A percentile compares a stretch with the other conserved stretches of the same genome.
These are phyloP conservation scores for Trichomonascus vanleenenianus DNA, from an alignment of 805 yeast genomes.

Conservation along the genomic window DNA sequence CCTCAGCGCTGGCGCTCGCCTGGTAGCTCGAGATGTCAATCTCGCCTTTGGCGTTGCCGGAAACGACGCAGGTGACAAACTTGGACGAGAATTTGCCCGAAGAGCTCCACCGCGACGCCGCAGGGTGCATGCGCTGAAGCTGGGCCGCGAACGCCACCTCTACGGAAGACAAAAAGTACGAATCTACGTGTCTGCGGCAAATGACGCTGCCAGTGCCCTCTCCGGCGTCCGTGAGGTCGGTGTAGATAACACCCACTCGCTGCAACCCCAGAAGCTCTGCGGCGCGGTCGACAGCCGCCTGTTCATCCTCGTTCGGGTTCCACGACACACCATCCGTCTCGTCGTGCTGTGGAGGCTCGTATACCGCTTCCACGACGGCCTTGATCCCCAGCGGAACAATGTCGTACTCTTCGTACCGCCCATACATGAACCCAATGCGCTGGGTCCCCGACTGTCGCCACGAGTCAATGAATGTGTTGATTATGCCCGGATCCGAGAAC, in stretches of 20 bases:
- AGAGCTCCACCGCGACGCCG: slow-evolving; percentile 53
- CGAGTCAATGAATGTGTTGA: slow-evolving; percentile 77
- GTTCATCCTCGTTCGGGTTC: slow-evolving; percentile 47
- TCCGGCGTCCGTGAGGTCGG: slow-evolving; percentile 86
- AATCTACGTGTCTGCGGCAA: slow-evolving; percentile 86
- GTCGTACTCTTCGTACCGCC: slow-evolving; percentile 69
- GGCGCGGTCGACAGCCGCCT: slow-evolving; percentile 41
- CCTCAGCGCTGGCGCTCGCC: slow-evolving; percentile 82
- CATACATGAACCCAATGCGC: slow-evolving; percentile 78
- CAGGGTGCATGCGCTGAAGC: slow-evolving; percentile 61
- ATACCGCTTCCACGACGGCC: slow-evolving; percentile 88
- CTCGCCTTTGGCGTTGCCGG: slow-evolving; percentile 84
- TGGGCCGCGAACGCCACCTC: slow-evolving; percentile 80
- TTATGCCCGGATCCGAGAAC: slow-evolving; percentile 62
- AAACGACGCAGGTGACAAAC: slow-evolving; percentile 85
- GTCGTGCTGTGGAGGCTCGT: slow-evolving; percentile 85
- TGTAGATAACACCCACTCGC: slow-evolving; percentile 77
- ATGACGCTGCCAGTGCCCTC: slow-evolving; percentile 80
- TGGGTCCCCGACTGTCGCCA: slow-evolving; percentile 91
- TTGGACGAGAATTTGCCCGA: slow-evolving; percentile 71
- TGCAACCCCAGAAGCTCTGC: slow-evolving; percentile 54
- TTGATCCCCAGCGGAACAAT: slow-evolving; percentile 88
- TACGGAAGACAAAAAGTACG: slow-evolving; percentile 81
- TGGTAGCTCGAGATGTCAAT: slow-evolving; percentile 90
- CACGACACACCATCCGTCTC: slow-evolving; percentile 80